Conservation (phyloP, 352 stramenopile genomes). For the Globisporangium abappressorium region DNA sequence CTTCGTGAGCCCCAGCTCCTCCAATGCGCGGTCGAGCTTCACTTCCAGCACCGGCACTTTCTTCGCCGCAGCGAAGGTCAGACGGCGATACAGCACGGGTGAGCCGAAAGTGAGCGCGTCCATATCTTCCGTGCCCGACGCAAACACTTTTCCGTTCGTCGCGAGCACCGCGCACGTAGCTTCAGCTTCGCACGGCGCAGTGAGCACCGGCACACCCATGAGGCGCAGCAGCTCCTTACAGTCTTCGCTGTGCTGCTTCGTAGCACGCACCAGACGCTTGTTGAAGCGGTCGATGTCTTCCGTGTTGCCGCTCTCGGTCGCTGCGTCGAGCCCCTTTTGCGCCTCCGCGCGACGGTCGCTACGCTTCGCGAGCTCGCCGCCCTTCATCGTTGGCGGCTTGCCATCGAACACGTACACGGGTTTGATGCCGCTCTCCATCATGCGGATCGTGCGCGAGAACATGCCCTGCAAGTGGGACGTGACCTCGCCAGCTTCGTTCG, state of each 20-base stretch:
- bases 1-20: conserved; percentile 92
- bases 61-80: conserved; percentile 87
- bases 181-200: conserved; percentile 97
- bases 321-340: conserved; percentile 84
- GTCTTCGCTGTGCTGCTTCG: conserved; percentile 91
- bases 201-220: conserved; percentile 97
- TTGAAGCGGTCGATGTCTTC: conserved; percentile 94
- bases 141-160: conserved; percentile 92
- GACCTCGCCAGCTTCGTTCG: conserved; percentile 97
- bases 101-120: conserved; percentile 98
- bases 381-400: conserved; percentile 98
- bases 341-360: conserved; percentile 84
- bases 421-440: conserved; percentile 97
- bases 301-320: conserved; percentile 79
- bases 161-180: conserved; percentile 95
- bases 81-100: conserved; percentile 92
- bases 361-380: conserved; percentile 94
- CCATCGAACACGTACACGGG: conserved; percentile 99
- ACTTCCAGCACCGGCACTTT: conserved; percentile 92
- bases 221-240: conserved; percentile 91
- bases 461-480: conserved; percentile 93
- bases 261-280: conserved; percentile 90
- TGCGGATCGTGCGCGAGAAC: conserved; percentile 98
- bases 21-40: conserved; percentile 87
- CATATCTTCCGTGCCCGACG: conserved; percentile 98